Evolutionary conservation across 2,329 filamentous ascomycete genomes (phyloP).

Genomic region (Proliferodiscus dingleyae): DNA sequence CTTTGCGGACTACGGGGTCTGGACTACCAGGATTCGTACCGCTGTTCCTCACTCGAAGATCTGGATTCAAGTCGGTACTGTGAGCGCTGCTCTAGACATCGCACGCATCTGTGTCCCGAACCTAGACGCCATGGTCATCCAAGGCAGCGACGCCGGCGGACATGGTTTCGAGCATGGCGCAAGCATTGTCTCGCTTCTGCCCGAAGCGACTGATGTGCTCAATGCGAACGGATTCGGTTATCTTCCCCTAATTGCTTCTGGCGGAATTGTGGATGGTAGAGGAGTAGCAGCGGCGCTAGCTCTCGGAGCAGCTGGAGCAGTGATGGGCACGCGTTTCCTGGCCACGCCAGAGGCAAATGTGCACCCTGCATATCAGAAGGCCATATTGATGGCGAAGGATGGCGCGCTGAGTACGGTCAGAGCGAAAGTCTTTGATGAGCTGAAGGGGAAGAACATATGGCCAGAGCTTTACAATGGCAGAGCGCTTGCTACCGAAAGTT

Average conservation of each 20-base stretch:
- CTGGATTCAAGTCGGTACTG: constrained; percentile 26
- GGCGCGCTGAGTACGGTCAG: constrained; percentile 43
- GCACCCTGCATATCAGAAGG: constrained; percentile 37
- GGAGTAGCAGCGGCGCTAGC: constrained; percentile 29
- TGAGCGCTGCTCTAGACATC: constrained; percentile 18
- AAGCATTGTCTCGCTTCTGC: constrained; percentile 26
- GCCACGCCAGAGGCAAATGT: constrained; percentile 40
- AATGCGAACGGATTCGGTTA: constrained; percentile 5
- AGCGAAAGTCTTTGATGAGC: constrained; percentile 43
- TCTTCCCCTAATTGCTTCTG: constrained; percentile 25
- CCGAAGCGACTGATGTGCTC: constrained; percentile 26
- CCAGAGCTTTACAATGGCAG: constrained; percentile 50
- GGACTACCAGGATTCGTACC: constrained; percentile 7
- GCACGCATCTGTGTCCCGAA: constrained; percentile 9
- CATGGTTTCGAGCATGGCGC: constrained; percentile 25
- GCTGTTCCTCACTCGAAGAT: constrained; percentile 16
- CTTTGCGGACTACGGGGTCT: constrained; percentile 9
- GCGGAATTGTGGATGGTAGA: constrained; percentile 31
- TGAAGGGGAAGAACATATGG: constrained; percentile 52
- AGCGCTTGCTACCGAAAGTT: constrained; percentile 50
- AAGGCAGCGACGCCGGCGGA: constrained; percentile 31
- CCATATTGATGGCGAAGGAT: constrained; percentile 40
- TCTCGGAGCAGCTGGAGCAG: constrained; percentile 35
- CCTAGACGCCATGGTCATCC: constrained; percentile 27
- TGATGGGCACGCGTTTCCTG: constrained; percentile 45